Evolutionary conservation across 2,329 filamentous ascomycete species (phyloP), one percentile per base, ranked within the genome.

Genomic region (Stachybotrys chlorohalonatus): DNA sequence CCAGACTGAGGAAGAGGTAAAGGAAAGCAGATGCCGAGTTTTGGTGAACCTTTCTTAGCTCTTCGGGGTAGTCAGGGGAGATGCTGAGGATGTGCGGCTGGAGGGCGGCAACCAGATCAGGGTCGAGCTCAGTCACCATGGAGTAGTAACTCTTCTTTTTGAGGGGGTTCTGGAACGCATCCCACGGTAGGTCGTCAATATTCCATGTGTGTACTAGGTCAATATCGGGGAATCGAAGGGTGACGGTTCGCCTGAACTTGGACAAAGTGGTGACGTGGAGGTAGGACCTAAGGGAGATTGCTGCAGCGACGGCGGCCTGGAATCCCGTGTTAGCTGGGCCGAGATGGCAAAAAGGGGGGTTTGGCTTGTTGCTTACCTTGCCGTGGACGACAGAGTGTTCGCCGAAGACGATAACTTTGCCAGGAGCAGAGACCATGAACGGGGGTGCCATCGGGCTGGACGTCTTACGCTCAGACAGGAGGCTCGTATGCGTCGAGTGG

Each of bases 361-460:
- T 49, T 46, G 30, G n/a, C 30, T 6, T 16, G 31, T 15, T 63
- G 39, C 73, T 54, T 74, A 89, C 88, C 82, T 96, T 97, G 67
- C 92, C 92, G 67, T 99, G 85, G 17, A 99, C 94, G n/a, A 97
- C 94, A 2, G 94, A 89, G 75, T 99, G 94, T 71, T 99, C 94
- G 61, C 94, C 94, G 73, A 93, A 97, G 53, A 97, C 90, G 69
- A 99, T 99, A 67, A 96, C 94, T 71, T 99, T 99, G 59, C 93
- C 95, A 0, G 94, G 94, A 2, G 95, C 93, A 15, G 94, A 97
- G 55, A 97, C 92, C 89, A 99, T 96, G 69, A 99, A 99, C 57
- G 92, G 78, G 48, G 93, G 92, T 73, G 94, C 83, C 83, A 86
- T 83, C 4, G 83, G 83, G 54, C 74, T 82, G 11, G 83, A 86